A percentile compares a stretch with the other conserved stretches of the same genome.
These are phyloP conservation scores for Hylodesmum podocarpum DNA, from an alignment of 306 rosid species.

Conservation along the genomic window DNA sequence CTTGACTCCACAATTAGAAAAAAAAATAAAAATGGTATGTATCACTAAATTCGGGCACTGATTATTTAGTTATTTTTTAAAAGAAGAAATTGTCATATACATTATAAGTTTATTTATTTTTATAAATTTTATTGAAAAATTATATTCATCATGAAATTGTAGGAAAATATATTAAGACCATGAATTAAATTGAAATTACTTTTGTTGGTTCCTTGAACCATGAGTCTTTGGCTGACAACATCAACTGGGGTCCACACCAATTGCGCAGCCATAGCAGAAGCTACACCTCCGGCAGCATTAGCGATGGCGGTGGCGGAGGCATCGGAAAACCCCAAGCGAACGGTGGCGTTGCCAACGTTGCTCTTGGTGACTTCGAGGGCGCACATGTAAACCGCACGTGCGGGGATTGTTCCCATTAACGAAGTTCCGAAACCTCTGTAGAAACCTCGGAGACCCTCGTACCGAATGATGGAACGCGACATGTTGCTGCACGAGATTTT, in stretches of 20 bases:
- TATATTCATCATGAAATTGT: no score
- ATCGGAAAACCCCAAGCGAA: conserved; percentile 58
- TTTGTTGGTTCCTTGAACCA: conserved; percentile 52
- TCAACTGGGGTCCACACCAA: conserved; percentile 77
- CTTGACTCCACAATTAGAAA: no score
- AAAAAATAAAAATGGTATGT: no score
- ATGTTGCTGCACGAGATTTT: conserved; percentile 49
- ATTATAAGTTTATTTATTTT: no score
- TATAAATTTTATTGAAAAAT: no score
- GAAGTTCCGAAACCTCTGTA: conserved; percentile 78
- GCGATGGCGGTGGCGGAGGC: conserved; percentile 57
- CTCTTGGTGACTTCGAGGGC: conserved; percentile 71
- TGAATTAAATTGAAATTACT: not conserved
- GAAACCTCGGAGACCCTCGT: conserved; percentile 65
- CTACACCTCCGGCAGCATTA: conserved; percentile 68
- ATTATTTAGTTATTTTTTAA: no score
- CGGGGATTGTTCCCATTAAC: conserved; percentile 71
- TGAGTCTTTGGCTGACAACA: conserved; percentile 30
- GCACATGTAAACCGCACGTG: conserved; percentile 70
- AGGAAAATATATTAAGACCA: not conserved
- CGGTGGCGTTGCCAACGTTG: conserved; percentile 51
- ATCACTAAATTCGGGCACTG: no score
- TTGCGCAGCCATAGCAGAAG: conserved; percentile 74
- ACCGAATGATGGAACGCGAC: conserved; percentile 49
- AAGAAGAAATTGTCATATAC: no score